phyloP scores from a whole-genome alignment of 768 basidiomycete species.

The Boletus subcaerulescens region DNA sequence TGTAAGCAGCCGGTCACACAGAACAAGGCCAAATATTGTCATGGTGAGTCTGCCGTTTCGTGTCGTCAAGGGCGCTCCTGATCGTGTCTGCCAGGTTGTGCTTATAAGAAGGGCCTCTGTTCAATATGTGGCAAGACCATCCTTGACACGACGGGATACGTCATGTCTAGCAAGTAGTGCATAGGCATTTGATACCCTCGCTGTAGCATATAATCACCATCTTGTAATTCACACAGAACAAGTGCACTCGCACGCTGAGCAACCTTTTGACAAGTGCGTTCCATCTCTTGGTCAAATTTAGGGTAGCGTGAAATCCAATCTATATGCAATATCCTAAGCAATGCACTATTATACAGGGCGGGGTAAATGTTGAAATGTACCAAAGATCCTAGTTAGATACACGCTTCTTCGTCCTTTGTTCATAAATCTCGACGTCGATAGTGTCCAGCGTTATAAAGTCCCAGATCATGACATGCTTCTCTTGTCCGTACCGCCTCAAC shows the following conservation, averaged over 20 bases:
- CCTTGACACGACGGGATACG: constrained; percentile 78
- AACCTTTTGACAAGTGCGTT: background rate
- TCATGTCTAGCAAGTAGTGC: constrained; percentile 76
- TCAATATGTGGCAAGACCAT: constrained; percentile 87
- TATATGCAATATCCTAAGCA: background rate
- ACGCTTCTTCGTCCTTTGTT: constrained; percentile 41
- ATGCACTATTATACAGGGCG: constrained; percentile 9
- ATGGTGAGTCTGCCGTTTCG: constrained; percentile 49
- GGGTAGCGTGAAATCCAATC: background rate
- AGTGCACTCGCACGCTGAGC: too few relatives aligned
- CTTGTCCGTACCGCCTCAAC: constrained; percentile 79
- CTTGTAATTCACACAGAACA: constrained; percentile 10
- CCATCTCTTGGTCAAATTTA: background rate
- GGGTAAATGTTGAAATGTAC: background rate
- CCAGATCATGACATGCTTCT: constrained; percentile 76
- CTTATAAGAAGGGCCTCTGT: constrained; percentile 83
- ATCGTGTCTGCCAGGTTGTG: constrained; percentile 57
- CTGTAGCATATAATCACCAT: constrained; percentile 15
- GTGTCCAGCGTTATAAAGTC: constrained; percentile 83
- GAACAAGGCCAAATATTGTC: constrained; percentile 86
- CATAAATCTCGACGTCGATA: constrained; percentile 83
- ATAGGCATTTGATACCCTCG: constrained; percentile 19
- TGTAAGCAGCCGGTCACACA: constrained; percentile 83
- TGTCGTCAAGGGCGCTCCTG: constrained; percentile 1
- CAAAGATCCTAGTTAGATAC: constrained; percentile 21